Conservation (phyloP, 306 rosid species). For the Quercus suber region DNA sequence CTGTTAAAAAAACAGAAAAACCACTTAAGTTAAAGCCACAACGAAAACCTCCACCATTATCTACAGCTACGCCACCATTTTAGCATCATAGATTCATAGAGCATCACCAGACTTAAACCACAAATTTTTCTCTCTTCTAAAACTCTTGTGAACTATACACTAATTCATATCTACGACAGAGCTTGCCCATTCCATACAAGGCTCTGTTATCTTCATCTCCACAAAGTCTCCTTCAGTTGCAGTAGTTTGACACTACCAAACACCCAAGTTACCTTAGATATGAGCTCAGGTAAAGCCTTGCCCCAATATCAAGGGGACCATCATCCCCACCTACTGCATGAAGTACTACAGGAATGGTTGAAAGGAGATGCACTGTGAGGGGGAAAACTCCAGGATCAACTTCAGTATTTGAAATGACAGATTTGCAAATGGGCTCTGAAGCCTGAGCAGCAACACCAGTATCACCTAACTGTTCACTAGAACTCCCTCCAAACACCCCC, state of each 20-base stretch:
- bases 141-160: slow-evolving; percentile 37
- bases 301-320: slow-evolving; percentile 78
- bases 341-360: slow-evolving; percentile 73
- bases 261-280: slow-evolving; percentile 44
- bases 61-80: slow-evolving; percentile 32
- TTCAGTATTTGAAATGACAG: slow-evolving; percentile 25
- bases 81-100: slow-evolving; percentile 20
- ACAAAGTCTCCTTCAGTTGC: slow-evolving; percentile 6
- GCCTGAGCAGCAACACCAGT: slow-evolving; percentile 16
- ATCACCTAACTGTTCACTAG: slow-evolving; percentile 13
- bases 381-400: slow-evolving; percentile 68
- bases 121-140: slow-evolving; percentile 24
- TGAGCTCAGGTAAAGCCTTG: slow-evolving; percentile 74
- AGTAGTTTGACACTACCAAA: slow-evolving; percentile 15
- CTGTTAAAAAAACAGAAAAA: slow-evolving; percentile 37
- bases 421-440: slow-evolving; percentile 12
- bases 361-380: slow-evolving; percentile 53
- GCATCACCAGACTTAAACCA: slow-evolving; percentile 29
- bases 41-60: slow-evolving; percentile 32
- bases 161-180: slow-evolving; percentile 29
- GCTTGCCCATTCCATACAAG: slow-evolving; percentile 10
- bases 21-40: slow-evolving; percentile 28
- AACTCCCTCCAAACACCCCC: slow-evolving; percentile 24
- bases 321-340: slow-evolving; percentile 84
- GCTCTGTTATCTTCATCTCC: slow-evolving; percentile 15